phyloP scores from a whole-genome alignment of 1,139 yeast genomes.

The Taphrina communis region DNA sequence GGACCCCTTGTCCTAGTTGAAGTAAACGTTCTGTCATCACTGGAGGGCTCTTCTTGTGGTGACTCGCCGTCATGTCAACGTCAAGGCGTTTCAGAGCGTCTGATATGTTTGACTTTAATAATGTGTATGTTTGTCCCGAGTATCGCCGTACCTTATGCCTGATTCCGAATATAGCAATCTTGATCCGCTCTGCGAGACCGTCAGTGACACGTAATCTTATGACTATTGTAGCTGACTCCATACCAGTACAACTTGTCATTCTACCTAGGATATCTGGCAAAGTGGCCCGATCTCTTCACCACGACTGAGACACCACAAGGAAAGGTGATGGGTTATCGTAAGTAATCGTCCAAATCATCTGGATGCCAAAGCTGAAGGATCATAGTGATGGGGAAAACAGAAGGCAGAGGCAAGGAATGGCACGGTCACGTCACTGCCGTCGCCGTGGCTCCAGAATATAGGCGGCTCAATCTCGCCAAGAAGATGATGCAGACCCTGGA shows the following conservation, averaged over 20 bases:
- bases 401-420: slow-evolving; percentile 84
- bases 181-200: slow-evolving; percentile 44
- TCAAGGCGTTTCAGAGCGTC: slow-evolving; percentile 43
- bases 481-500: slow-evolving; percentile 75
- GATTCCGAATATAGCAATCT: slow-evolving; percentile 41
- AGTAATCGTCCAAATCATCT: too few species aligned
- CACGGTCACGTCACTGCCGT: slow-evolving; percentile 98
- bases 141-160: background rate
- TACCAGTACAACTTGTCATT: slow-evolving; percentile 71
- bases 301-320: slow-evolving; percentile 44
- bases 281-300: slow-evolving; percentile 82
- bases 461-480: slow-evolving; percentile 81
- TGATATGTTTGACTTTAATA: slow-evolving; percentile 44
- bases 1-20: too few species aligned
- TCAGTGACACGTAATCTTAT: slow-evolving; percentile 1
- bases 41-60: slow-evolving; percentile 7
- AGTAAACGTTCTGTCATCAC: too few species aligned
- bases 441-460: slow-evolving; percentile 78
- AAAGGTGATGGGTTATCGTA: slow-evolving; percentile 34
- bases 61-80: slow-evolving; percentile 42
- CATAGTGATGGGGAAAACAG: slow-evolving; percentile 89
- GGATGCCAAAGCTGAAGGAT: background rate
- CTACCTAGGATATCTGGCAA: slow-evolving; percentile 78
- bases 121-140: slow-evolving; percentile 29
- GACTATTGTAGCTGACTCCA: slow-evolving; percentile 4